Percentiles rank a stretch among this genome's conserved stretches.
Evolutionary conservation across 768 basidiomycete species (phyloP).

Genomic region (Favolaschia claudopus): DNA sequence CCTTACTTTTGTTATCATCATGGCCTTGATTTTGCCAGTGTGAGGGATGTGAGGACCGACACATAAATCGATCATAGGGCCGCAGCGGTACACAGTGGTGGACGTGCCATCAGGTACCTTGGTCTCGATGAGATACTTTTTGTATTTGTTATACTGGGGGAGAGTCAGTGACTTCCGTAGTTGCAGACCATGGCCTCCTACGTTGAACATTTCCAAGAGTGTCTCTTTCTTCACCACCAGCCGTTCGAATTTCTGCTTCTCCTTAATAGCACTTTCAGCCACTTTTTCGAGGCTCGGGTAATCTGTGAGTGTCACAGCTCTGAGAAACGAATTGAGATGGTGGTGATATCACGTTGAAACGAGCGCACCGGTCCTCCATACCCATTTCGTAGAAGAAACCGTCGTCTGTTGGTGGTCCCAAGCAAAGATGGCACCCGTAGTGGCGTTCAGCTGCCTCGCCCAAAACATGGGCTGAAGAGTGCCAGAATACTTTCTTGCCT

Average conservation of each 20-base stretch:
- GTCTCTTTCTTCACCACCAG: constrained; percentile 93
- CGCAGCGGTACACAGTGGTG: constrained; percentile 98
- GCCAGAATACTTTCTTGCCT: constrained; percentile 99
- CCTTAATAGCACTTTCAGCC: constrained; percentile 88
- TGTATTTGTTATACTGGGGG: constrained; percentile 96
- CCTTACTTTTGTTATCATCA: constrained; percentile 92
- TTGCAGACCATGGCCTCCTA: constrained; percentile 45
- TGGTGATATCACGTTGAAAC: background rate
- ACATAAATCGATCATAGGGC: constrained; percentile 97
- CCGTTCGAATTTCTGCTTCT: constrained; percentile 97
- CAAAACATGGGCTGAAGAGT: constrained; percentile 97
- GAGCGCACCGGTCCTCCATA: constrained; percentile 74
- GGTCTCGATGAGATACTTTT: constrained; percentile 91
- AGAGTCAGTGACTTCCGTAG: constrained; percentile 6
- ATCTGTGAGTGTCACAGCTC: constrained; percentile 81
- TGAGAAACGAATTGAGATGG: constrained; percentile 33
- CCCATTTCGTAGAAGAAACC: constrained; percentile 99
- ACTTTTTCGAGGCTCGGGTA: constrained; percentile 91
- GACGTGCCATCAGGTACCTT: constrained; percentile 97
- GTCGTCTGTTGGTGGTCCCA: constrained; percentile 96
- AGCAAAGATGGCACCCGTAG: constrained; percentile 96
- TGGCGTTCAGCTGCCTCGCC: constrained; percentile 96
- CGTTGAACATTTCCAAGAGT: constrained; percentile 95
- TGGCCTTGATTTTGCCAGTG: constrained; percentile 96
- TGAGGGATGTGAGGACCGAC: constrained; percentile 98